Base-by-base conservation (phyloP, 148 eudicot genomes). In the Persicaria tinctoria region DNA sequence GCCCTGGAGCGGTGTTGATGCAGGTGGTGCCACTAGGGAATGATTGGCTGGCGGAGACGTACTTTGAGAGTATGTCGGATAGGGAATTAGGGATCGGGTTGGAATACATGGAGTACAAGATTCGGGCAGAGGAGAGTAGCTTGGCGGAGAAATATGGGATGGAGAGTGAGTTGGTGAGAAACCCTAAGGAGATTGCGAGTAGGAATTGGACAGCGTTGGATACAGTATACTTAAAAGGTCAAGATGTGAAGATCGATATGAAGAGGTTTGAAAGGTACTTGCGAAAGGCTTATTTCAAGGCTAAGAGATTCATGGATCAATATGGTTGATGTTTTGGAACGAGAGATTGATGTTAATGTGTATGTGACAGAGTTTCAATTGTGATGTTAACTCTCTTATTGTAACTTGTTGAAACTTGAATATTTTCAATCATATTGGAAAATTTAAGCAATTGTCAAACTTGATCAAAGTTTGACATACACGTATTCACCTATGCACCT, bases 121-220 rank as follows among this genome's bases (percentile, higher is more conserved):
- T 89, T 45, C 63, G 70, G 38, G 81, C 76, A 9, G 76, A 73
- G 5, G 90, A 89, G 76, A 89, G 93, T 60, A 85, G 84, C 71
- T 83, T 89, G 63, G 73, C 73, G 8, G 81, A 73, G 3, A 83
- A 75, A 13, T 85, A 83, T 84, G 83, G 78, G 9, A 63, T 53
- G 46, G 77, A 82, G 51, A 79, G 80, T 66, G 70, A 48, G 9
- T 71, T 87, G 20, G 59, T 89, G 8, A 88, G 20, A 54, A 73
- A 82, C 45, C 84, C 87, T 32, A 44, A 18, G n/a, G 66, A 51
- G 8, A 55, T 74, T 46, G 63, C 72, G 8, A 79, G 70, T 13
- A 80, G 81, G 47, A 83, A 81, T 76, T 79, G 84, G 86, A 71
- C 90, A 12, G 77, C 81, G 6, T 76, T 83, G 75, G 75, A 85